Base-by-base conservation (phyloP, 805 yeast genomes). In the Kuraishia cidri region DNA sequence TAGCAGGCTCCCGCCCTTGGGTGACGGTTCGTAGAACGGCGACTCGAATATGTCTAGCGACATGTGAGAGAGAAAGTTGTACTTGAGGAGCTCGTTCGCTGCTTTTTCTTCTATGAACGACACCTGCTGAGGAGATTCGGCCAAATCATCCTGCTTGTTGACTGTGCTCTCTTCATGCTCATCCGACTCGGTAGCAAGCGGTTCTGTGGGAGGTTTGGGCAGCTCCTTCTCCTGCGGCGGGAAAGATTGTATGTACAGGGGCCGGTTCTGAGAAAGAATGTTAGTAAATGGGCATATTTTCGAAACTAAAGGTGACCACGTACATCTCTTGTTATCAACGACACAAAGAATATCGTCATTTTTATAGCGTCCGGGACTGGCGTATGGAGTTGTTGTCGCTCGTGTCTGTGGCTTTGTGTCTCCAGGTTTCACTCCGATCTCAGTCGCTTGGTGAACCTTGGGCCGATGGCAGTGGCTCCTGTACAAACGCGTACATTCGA, bases 51-150 rank as follows among this genome's bases (percentile, higher is more conserved):
- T 68, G 50, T 80, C 88, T 16, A 80, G 56, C 4, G 86, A 75
- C 80, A 80, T 79, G 47, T 80, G 85, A n/a, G 84, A 70, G 20
- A 80, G 58, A 43, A 79, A 79, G 45, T 80, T 77, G 56, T 75
- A 78, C 43, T 78, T 75, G 20, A 79, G 55, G 34, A 71, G 55
- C 37, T 61, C 62, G 41, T 73, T 66, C 29, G 66, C 61, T 24
- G 54, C 47, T 26, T 41, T 39, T 22, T 48, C 55, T 26, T 46
- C 50, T 3, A 48, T 33, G 26, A 49, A 46, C n/a, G 47, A 37
- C n/a, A 36, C 11, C 7, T 27, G 24, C 12, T 31, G 22, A 3
- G 15, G 12, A n/a, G 23, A 23, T 14, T 15, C 23, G 4, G 26
- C 23, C 15, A 12, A 15, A 6, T 24, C 35, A 5, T 29, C 28